Percentiles rank a stretch among this genome's conserved stretches.
Conservation (phyloP, 225 moss, liverwort and hornwort species). For the Anthoceros angustus region DNA sequence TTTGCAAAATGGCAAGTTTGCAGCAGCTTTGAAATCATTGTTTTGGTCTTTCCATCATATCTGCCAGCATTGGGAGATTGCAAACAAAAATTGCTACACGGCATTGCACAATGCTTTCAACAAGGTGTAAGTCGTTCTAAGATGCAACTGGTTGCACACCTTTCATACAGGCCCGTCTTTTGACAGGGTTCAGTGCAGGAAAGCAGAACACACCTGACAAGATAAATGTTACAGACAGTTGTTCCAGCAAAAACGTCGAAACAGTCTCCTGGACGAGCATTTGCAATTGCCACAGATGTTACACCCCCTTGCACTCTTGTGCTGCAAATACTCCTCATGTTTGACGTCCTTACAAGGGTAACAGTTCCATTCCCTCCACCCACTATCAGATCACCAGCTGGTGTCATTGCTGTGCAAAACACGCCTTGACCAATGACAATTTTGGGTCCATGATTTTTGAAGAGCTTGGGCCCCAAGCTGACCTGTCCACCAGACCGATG, state of each 20-base stretch:
- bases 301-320: slow-evolving; percentile 55
- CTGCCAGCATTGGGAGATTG: slow-evolving; percentile 9
- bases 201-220: slow-evolving; percentile 40
- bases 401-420: slow-evolving; percentile 55
- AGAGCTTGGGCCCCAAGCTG: slow-evolving; percentile 71
- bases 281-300: slow-evolving; percentile 48
- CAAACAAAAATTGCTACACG: neutral
- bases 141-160: neutral
- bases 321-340: slow-evolving; percentile 31
- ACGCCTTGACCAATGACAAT: slow-evolving; percentile 50
- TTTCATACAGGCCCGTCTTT: too few species aligned
- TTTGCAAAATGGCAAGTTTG: slow-evolving; percentile 81
- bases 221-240: slow-evolving; percentile 49
- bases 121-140: neutral
- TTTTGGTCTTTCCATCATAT: slow-evolving; percentile 52
- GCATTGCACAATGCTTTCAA: neutral
- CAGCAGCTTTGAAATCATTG: slow-evolving; percentile 42
- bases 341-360: slow-evolving; percentile 49
- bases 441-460: slow-evolving; percentile 52
- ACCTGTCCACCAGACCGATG: slow-evolving; percentile 18
- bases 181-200: neutral
- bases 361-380: slow-evolving; percentile 82
- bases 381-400: slow-evolving; percentile 52
- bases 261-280: slow-evolving; percentile 40
- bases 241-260: slow-evolving; percentile 78